Evolutionary conservation across 805 yeast genomes (phyloP).

Genomic region (Cyberlindnera mississippiensis): DNA sequence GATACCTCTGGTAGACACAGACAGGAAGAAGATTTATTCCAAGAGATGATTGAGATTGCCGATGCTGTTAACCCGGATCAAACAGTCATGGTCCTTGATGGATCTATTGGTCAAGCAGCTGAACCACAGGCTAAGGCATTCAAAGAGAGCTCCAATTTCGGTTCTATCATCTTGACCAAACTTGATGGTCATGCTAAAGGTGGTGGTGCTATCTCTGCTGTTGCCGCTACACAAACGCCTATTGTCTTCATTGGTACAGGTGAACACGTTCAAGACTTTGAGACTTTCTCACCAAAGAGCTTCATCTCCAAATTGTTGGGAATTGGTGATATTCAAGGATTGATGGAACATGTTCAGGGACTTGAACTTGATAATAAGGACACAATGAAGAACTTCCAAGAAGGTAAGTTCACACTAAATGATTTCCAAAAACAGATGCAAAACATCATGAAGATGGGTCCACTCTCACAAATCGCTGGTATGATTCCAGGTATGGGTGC

Average conservation of each 20-base stretch:
- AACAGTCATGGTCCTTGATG: slow-evolving; percentile 96
- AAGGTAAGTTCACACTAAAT: slow-evolving; percentile 88
- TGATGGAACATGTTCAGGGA: slow-evolving; percentile 90
- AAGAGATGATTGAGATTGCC: slow-evolving; percentile 92
- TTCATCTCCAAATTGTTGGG: slow-evolving; percentile 91
- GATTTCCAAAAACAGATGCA: slow-evolving; percentile 95
- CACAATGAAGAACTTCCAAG: slow-evolving; percentile 86
- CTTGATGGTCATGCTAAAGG: slow-evolving; percentile 99
- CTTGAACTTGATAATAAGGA: slow-evolving; percentile 86
- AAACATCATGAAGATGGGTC: slow-evolving; percentile 95
- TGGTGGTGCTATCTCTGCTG: slow-evolving; percentile 99
- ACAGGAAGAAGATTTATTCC: slow-evolving; percentile 87
- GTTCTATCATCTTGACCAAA: slow-evolving; percentile 90
- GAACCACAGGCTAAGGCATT: slow-evolving; percentile 92
- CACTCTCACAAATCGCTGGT: slow-evolving; percentile 85
- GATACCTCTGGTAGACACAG: slow-evolving; percentile 98
- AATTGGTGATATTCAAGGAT: slow-evolving; percentile 90
- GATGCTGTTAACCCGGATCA: slow-evolving; percentile 89
- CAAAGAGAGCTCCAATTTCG: slow-evolving; percentile 89
- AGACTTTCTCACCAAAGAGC: slow-evolving; percentile 82
- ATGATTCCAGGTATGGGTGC: slow-evolving; percentile 94
- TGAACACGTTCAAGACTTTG: slow-evolving; percentile 91
- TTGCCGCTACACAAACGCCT: slow-evolving; percentile 95
- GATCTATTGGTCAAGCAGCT: slow-evolving; percentile 97
- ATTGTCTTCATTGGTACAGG: slow-evolving; percentile 97